Conservation (phyloP, 768 basidiomycete genomes). For the Kwoniella dejecticola region DNA sequence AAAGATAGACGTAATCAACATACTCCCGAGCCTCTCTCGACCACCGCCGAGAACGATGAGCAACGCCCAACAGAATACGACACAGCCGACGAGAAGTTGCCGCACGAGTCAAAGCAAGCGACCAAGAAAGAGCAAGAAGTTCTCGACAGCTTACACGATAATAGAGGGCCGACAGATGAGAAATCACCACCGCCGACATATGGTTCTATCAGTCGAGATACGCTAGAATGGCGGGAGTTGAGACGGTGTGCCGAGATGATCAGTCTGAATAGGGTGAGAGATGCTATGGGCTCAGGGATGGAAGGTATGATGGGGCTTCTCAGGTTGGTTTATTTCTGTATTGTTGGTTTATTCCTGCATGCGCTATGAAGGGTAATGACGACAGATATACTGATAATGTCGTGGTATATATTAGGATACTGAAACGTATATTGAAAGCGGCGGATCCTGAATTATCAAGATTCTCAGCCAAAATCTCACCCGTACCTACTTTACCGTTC, state of each 20-base stretch:
- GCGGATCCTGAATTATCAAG: constrained; percentile 71
- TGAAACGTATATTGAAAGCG: constrained; percentile 71
- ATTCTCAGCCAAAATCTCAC: constrained; percentile 73
- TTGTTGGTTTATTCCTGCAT: not conserved
- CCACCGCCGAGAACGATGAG: not conserved
- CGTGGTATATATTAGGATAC: constrained; percentile 61
- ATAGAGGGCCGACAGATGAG: too few relatives aligned
- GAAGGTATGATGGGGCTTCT: constrained; percentile 82
- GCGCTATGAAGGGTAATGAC: not conserved
- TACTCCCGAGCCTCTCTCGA: not conserved
- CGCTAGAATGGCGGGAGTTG: constrained; percentile 37
- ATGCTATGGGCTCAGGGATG: constrained; percentile 82
- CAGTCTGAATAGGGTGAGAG: constrained; percentile 75
- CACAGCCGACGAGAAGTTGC: not conserved
- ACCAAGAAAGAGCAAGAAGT: not conserved
- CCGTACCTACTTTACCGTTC: constrained; percentile 67
- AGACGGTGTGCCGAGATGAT: constrained; percentile 63
- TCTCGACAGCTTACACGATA: too few relatives aligned
- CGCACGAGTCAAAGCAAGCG: not conserved
- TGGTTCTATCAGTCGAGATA: constrained; percentile 7
- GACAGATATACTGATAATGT: too few relatives aligned
- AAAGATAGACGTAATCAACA: not conserved
- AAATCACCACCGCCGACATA: constrained; percentile 14
- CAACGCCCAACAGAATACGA: not conserved
- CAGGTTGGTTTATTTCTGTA: constrained; percentile 58